These are phyloP conservation scores for Macadamia integrifolia DNA, from an alignment of 164 flowering plant species.

Conservation along the genomic window DNA sequence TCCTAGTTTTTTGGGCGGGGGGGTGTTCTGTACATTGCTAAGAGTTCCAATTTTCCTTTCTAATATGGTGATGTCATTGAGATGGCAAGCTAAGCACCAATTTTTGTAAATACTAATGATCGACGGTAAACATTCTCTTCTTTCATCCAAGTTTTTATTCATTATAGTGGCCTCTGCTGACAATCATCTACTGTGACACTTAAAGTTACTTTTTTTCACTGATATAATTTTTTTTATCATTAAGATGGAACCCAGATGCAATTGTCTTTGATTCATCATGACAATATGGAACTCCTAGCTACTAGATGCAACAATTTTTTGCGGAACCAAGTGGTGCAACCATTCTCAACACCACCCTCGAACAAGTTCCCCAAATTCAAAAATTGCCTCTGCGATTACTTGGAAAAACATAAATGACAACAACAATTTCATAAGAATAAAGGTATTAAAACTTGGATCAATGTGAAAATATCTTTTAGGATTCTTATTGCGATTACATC, in stretches of 20 bases:
- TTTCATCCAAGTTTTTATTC: background rate
- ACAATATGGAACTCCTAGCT: slow-evolving; percentile 86
- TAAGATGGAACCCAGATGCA: slow-evolving; percentile 92
- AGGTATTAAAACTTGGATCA: slow-evolving; percentile 34
- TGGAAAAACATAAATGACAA: slow-evolving; percentile 38
- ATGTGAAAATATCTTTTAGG: background rate
- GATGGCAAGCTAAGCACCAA: slow-evolving; percentile 97
- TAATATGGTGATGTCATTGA: slow-evolving; percentile 74
- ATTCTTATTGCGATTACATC: background rate
- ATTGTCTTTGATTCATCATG: slow-evolving; percentile 75
- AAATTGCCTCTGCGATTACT: slow-evolving; percentile 68
- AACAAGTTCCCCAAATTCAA: slow-evolving; percentile 34
- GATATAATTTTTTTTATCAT: slow-evolving; percentile 7
- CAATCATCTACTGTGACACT: background rate
- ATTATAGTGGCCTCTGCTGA: background rate
- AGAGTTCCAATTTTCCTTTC: slow-evolving; percentile 7
- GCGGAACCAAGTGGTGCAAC: slow-evolving; percentile 80
- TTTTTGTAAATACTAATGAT: slow-evolving; percentile 75
- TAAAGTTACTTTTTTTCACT: background rate
- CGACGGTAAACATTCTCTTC: slow-evolving; percentile 42
- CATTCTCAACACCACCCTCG: slow-evolving; percentile 45
- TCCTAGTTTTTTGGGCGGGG: too few relatives aligned
- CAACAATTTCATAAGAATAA: slow-evolving; percentile 46
- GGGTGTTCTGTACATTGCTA: background rate
- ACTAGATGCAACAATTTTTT: slow-evolving; percentile 79